These are phyloP conservation scores for Leptographium lundbergii DNA, from an alignment of 2,329 filamentous ascomycete species.

Conservation along the genomic window DNA sequence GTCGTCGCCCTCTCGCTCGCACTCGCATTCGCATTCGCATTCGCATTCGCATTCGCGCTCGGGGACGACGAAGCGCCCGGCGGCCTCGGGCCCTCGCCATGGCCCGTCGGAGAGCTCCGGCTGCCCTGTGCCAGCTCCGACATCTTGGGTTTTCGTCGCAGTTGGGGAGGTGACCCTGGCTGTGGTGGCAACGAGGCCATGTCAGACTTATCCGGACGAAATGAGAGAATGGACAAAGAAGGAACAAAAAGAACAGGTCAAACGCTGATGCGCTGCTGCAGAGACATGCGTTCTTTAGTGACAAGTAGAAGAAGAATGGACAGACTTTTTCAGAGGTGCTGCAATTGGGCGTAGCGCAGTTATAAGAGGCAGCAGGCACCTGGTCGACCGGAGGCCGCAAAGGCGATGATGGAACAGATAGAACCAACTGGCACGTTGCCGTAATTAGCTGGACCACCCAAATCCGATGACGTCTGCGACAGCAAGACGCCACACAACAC, in stretches of 20 bases:
- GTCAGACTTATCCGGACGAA: not conserved
- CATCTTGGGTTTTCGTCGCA: slow-evolving; percentile 8
- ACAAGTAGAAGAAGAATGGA: not conserved
- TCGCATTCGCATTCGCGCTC: not conserved
- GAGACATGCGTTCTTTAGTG: not conserved
- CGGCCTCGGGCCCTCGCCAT: not conserved
- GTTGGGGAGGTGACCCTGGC: not conserved
- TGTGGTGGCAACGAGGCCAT: slow-evolving; percentile 4
- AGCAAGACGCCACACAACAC: not conserved
- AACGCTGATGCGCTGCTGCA: not conserved
- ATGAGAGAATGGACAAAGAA: not conserved
- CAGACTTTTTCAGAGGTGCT: not conserved
- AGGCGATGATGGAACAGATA: not conserved
- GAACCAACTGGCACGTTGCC: not conserved
- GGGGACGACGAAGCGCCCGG: slow-evolving; percentile 2
- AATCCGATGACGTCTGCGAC: not conserved
- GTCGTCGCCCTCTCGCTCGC: no score
- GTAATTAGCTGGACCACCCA: not conserved
- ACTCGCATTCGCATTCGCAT: no score
- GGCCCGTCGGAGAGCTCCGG: not conserved
- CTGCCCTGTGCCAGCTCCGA: not conserved
- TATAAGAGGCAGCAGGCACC: not conserved
- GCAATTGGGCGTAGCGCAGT: not conserved
- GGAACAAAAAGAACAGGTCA: not conserved
- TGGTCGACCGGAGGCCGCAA: not conserved